Base-by-base conservation (phyloP, 1,139 yeast genomes). In the Pichia kudriavzevii region DNA sequence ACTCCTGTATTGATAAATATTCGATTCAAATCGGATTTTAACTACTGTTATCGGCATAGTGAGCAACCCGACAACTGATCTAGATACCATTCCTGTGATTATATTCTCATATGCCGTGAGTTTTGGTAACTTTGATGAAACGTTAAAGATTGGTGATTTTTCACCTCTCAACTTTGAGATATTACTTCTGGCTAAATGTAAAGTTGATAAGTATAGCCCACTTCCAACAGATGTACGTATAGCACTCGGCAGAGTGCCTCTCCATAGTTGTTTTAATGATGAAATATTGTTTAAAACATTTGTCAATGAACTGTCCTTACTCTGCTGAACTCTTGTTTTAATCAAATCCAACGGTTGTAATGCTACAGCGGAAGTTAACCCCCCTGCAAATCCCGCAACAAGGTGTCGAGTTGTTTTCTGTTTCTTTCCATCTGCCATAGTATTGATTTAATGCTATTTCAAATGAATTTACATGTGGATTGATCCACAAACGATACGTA, bases 1-100 rank as follows among this genome's bases (percentile, higher is more conserved):
- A 11, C 94, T 75, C 28, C 63, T 67, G 57, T 87, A 87, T 32
- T 71, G 61, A 59, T 83, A 88, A 39, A 79, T 48, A 35, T 80
- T 80, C 6, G 87, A 78, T 58, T 91, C 97, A 50, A 72, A 87
- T 30, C 97, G 67, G 9, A 94, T 93, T 53, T 91, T 91, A 31
- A 91, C 61, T n/a, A 91, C 77, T 0, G 98, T 91, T n/a, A 91
- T 73, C 0, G 98, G 98, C 98, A 91, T 91, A n/a, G 95, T 85
- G 15, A 83, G 44, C 44, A 80, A 69, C 1, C 98, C 98, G 5
- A 87, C 95, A 2, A 72, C 44, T 0, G 91, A 88, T 38, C 98
- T 66, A 1, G 93, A 80, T 2, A 78, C 51, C 30, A 84, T 84
- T 3, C 98, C 98, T 1, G 88, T 68, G 4, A 73, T 41, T 38